Percentiles rank a stretch among this genome's conserved stretches.
Evolutionary conservation across 75 land plant genomes (phyloP).

Genomic region (Gnetum montanum): DNA sequence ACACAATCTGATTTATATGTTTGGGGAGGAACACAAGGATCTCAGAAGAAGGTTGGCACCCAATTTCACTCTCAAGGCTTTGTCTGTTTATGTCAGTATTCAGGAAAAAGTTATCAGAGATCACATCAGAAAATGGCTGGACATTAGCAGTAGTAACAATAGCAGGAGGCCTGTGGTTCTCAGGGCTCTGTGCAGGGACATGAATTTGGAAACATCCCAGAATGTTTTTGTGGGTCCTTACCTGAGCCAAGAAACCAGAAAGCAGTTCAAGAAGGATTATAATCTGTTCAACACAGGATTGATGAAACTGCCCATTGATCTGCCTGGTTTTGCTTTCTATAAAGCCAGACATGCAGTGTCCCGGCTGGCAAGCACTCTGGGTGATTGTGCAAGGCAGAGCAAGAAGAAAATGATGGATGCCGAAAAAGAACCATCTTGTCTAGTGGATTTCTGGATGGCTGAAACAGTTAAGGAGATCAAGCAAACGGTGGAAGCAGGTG

Average conservation of each 20-base stretch:
- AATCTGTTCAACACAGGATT: conserved; percentile 73
- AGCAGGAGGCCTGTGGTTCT: conserved; percentile 26
- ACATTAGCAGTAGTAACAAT: neutral
- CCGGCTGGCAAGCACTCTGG: conserved; percentile 48
- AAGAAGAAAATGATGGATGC: conserved; percentile 29
- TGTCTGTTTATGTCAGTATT: conserved; percentile 51
- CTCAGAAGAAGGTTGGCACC: conserved; percentile 85
- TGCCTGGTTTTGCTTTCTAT: conserved; percentile 85
- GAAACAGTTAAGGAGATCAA: conserved; percentile 38
- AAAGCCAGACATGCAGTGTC: conserved; percentile 58
- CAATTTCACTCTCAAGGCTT: conserved; percentile 73
- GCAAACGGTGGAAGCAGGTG: conserved; percentile 14
- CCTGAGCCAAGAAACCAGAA: conserved; percentile 22
- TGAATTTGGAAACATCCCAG: conserved; percentile 94
- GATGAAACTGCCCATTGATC: conserved; percentile 66
- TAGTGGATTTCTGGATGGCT: conserved; percentile 88
- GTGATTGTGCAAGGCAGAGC: conserved; percentile 52
- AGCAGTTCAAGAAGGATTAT: conserved; percentile 58
- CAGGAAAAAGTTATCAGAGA: conserved; percentile 56
- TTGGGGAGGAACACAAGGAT: conserved; percentile 75
- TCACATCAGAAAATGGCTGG: conserved; percentile 56
- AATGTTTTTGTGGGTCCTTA: conserved; percentile 81
- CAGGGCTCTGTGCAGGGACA: conserved; percentile 54
- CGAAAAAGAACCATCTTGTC: conserved; percentile 52
- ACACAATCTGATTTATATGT: conserved; percentile 81